phyloP scores from a whole-genome alignment of 768 basidiomycete genomes.

The Lactarius akahatsu region DNA sequence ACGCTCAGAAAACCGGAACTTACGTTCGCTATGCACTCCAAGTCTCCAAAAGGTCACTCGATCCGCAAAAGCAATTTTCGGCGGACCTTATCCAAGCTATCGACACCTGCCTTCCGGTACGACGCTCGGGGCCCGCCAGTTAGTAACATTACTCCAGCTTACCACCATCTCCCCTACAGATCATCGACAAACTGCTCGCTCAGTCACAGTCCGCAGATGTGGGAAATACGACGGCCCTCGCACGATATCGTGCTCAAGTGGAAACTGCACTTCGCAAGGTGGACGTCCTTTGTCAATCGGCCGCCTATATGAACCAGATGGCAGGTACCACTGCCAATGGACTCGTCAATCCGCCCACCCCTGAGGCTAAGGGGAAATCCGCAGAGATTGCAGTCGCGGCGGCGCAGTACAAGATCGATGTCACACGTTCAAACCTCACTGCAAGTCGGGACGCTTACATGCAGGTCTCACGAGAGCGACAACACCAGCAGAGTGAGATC shows the following conservation, averaged over 20 bases:
- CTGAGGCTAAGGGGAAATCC: slow-evolving; percentile 2
- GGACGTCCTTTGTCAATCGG: slow-evolving; percentile 1
- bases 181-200: slow-evolving; percentile 1
- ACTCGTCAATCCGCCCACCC: slow-evolving; percentile 1
- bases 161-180: not conserved
- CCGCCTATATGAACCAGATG: slow-evolving; percentile 7
- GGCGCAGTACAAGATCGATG: not conserved
- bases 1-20: not conserved
- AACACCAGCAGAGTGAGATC: slow-evolving; percentile 12
- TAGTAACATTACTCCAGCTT: not conserved
- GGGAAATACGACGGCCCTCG: not conserved
- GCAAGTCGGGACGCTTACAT: slow-evolving; percentile 9
- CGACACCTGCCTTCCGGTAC: slow-evolving; percentile 1
- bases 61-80: slow-evolving; percentile 2
- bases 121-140: not conserved
- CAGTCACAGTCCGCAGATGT: not conserved
- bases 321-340: slow-evolving; percentile 8
- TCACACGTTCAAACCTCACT: not conserved
- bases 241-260: not conserved
- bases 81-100: slow-evolving; percentile 5
- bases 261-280: not conserved
- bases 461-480: slow-evolving; percentile 4
- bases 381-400: slow-evolving; percentile 9
- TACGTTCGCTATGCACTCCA: slow-evolving; percentile 1
- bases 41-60: not conserved